Evolutionary conservation across 768 basidiomycete genomes (phyloP), one percentile per base, ranked within the genome.

Genomic region (Suillus occidentalis): DNA sequence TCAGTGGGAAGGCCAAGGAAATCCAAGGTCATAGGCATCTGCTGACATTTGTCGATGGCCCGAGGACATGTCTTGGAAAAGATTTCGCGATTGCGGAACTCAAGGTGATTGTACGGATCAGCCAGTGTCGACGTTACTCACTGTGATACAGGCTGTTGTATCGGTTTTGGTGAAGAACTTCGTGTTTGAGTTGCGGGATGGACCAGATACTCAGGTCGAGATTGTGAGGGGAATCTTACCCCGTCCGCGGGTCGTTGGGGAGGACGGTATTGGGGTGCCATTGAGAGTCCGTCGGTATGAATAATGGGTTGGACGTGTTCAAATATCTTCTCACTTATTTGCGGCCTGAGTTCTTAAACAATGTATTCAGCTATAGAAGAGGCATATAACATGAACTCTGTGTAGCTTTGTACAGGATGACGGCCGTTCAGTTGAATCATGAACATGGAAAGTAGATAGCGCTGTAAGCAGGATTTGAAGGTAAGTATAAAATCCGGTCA

Each of bases 21-120:
- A 68, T 80, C 40, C 76, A 76, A 49, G 78, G 79, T 6, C 75
- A 78, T 57, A 70, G 73, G n/a, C 82, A 84, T 45, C 61, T 83
- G 1, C 72, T 81, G 62, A 81, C 80, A 0, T 84, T 84, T 64
- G 67, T 76, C 8, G 82, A 84, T 62, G 83, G 83, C 1, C 79
- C 80, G 8, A 72, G 82, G 47, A 76, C 73, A 13, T 84, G 83
- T 67, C 72, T 83, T 14, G 83, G 83, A 18, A 79, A 77, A 52
- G 71, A 69, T 14, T 83, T 84, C 63, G 81, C 82, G 6, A 60
- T 82, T 14, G 72, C 77, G 0, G 77, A 81, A 65, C 72, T 81
- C 66, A 83, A 82, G 77, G 81, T 81, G 20, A 16, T 68, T 45
- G 18, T 13, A 7, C 34, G 31, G 36, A 36, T n/a, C 6, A 7